phyloP scores from a whole-genome alignment of 2,329 filamentous ascomycete genomes.

The Thelonectria rubi region DNA sequence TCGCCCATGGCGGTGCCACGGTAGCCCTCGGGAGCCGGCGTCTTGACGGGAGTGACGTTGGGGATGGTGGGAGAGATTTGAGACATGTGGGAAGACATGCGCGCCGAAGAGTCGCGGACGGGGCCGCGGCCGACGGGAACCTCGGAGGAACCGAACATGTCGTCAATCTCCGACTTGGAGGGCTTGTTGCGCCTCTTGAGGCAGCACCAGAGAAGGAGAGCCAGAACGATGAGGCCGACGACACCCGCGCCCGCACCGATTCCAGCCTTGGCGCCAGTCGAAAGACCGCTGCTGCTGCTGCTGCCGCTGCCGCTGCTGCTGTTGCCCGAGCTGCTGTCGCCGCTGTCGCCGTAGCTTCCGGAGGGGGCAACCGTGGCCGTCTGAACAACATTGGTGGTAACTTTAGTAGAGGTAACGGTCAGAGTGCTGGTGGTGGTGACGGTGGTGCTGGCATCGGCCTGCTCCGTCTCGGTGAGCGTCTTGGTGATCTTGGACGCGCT shows the following conservation, averaged over 20 bases:
- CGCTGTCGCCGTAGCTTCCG: slow-evolving; percentile 36
- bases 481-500: slow-evolving; percentile 42
- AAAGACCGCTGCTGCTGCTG: slow-evolving; percentile 44
- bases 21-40: slow-evolving; percentile 47
- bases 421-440: slow-evolving; percentile 50
- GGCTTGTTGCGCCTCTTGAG: slow-evolving; percentile 45
- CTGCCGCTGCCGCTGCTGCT: slow-evolving; percentile 27
- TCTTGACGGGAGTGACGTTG: slow-evolving; percentile 23
- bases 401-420: slow-evolving; percentile 47
- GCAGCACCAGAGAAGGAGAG: slow-evolving; percentile 43
- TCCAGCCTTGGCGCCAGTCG: slow-evolving; percentile 55
- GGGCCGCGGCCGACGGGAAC: slow-evolving; percentile 50
- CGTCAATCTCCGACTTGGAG: slow-evolving; percentile 49
- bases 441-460: slow-evolving; percentile 50
- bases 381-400: slow-evolving; percentile 44
- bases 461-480: slow-evolving; percentile 46
- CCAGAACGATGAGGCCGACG: slow-evolving; percentile 48
- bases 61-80: slow-evolving; percentile 38
- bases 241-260: slow-evolving; percentile 53
- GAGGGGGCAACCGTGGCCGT: slow-evolving; percentile 43
- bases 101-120: slow-evolving; percentile 35
- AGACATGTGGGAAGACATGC: slow-evolving; percentile 43
- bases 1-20: slow-evolving; percentile 52
- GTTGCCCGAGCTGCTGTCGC: slow-evolving; percentile 21
- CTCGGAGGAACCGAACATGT: slow-evolving; percentile 54